phyloP scores from a whole-genome alignment of 1,284 basidiomycete species.

The Trametes hirsuta region DNA sequence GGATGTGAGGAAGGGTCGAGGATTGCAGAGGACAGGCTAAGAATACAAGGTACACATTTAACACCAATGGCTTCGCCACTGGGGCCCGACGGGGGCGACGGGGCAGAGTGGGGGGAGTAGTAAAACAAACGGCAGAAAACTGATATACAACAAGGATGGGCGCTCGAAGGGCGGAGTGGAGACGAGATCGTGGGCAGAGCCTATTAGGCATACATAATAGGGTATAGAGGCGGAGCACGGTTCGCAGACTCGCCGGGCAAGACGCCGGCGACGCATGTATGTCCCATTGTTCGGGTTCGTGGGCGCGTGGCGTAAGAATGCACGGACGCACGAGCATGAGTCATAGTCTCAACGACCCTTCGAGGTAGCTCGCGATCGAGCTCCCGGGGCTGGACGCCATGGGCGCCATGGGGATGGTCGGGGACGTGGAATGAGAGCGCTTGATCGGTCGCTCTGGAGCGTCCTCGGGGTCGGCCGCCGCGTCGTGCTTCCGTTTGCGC shows the following conservation, averaged over 20 bases:
- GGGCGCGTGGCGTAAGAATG: not conserved
- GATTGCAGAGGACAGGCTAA: not conserved
- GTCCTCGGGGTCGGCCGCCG: conserved; percentile 11
- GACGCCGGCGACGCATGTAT: not conserved
- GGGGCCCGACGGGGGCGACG: not conserved
- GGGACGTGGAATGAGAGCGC: conserved; percentile 26
- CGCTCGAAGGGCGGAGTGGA: not conserved
- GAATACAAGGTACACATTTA: not conserved
- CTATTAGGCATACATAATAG: conserved; percentile 1
- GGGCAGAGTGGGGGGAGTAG: not conserved
- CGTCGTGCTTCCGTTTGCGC: conserved; percentile 28
- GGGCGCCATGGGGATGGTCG: conserved; percentile 4
- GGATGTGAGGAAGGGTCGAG: not conserved
- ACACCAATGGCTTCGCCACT: not conserved
- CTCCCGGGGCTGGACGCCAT: not conserved
- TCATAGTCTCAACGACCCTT: conserved; percentile 22
- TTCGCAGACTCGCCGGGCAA: too few species aligned
- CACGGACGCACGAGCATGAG: not conserved
- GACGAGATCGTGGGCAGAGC: not conserved
- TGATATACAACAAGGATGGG: not conserved
- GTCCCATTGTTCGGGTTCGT: not conserved
- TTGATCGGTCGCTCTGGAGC: conserved; percentile 24
- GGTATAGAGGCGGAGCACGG: conserved; percentile 2
- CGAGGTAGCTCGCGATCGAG: conserved; percentile 17
- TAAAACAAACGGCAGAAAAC: too few species aligned